These are phyloP conservation scores for Byssochlamys sp. DNA, from an alignment of 2,329 filamentous ascomycete genomes.

Conservation along the genomic window DNA sequence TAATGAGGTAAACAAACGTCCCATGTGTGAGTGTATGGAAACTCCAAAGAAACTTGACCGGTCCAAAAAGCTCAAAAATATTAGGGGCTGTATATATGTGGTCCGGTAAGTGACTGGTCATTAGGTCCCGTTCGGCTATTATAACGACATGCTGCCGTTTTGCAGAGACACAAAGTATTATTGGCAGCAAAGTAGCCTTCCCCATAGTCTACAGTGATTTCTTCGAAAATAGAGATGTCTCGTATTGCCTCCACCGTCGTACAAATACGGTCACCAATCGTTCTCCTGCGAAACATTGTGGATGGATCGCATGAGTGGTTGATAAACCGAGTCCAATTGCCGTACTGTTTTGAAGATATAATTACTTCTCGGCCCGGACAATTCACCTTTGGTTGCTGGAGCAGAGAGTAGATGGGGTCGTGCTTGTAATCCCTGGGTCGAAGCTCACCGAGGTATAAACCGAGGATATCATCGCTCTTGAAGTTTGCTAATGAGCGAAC, in stretches of 20 bases:
- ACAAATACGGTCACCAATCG: conserved; percentile 13
- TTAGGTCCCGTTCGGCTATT: not conserved
- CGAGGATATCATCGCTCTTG: conserved; percentile 14
- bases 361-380: not conserved
- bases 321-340: conserved; percentile 28
- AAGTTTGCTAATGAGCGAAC: conserved; percentile 20
- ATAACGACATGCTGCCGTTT: not conserved
- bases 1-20: no score
- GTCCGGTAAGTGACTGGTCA: not conserved
- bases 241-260: conserved; percentile 13
- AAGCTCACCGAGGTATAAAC: conserved; percentile 18
- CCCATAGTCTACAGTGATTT: conserved; percentile 27
- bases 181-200: conserved; percentile 7
- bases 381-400: not conserved
- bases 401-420: conserved; percentile 14
- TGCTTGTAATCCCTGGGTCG: not conserved
- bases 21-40: no score
- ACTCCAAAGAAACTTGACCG: no score
- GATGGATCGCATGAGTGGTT: conserved; percentile 27
- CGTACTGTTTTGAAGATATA: conserved; percentile 13
- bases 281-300: conserved; percentile 9
- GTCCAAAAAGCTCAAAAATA: no score
- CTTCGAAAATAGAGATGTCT: conserved; percentile 23
- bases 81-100: not conserved
- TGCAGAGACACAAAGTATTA: not conserved